phyloP scores from a whole-genome alignment of 176 grass and related monocot genomes.

The Urochloa ruziziensis region DNA sequence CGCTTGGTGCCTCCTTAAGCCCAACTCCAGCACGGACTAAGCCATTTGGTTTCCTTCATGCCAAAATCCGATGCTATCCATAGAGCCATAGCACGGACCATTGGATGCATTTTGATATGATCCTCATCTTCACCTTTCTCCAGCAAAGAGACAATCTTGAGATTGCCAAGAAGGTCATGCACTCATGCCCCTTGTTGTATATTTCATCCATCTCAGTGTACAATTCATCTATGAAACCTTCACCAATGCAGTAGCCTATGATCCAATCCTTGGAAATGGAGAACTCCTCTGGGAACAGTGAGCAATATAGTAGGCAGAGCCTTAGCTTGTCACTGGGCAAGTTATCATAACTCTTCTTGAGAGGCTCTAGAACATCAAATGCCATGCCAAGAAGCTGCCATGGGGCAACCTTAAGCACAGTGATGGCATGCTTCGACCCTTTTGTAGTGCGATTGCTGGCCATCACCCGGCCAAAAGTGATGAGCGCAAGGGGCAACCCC shows the following conservation, averaged over 20 bases:
- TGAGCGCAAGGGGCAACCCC: constrained; percentile 74
- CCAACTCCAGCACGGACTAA: constrained; percentile 48
- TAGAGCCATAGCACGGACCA: constrained; percentile 80
- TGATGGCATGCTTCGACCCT: constrained; percentile 90
- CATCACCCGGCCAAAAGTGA: constrained; percentile 76
- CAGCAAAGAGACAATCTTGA: constrained; percentile 75
- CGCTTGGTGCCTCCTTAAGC: constrained; percentile 66
- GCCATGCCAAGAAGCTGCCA: constrained; percentile 91
- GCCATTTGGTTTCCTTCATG: constrained; percentile 73
- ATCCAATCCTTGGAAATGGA: constrained; percentile 83
- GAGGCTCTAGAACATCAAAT: constrained; percentile 51
- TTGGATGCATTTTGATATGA: constrained; percentile 88
- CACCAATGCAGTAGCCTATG: constrained; percentile 90
- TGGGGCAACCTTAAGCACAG: constrained; percentile 65
- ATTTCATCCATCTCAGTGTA: constrained; percentile 90
- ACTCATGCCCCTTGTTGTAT: constrained; percentile 86
- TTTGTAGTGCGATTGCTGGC: constrained; percentile 76
- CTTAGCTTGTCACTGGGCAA: constrained; percentile 69
- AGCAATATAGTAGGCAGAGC: constrained; percentile 76
- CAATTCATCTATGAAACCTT: constrained; percentile 84
- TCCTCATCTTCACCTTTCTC: constrained; percentile 67
- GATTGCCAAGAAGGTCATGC: constrained; percentile 77
- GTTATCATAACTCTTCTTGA: constrained; percentile 80
- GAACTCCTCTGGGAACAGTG: constrained; percentile 79
- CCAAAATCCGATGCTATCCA: constrained; percentile 86